Evolutionary conservation across 345 rosid genomes (phyloP), one percentile per base, ranked within the genome.

Genomic region (Aquilaria sinensis): DNA sequence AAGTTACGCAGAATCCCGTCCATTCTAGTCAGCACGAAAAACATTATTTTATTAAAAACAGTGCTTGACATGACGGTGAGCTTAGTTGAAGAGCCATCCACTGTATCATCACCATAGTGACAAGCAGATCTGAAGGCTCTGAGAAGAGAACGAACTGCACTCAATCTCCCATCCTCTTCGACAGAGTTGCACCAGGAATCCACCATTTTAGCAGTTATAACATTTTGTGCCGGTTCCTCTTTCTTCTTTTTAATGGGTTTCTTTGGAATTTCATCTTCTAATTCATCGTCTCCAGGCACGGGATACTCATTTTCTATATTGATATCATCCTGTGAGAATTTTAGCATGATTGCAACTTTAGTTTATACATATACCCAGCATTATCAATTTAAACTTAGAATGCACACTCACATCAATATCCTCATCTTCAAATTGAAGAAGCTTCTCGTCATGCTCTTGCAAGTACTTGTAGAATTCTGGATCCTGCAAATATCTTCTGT

Each of bases 91-190:
- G 88, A 71, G n/a, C 81, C 88, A 58, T 72, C 89, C 57, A 77
- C 96, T 0, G 76, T 73, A 68, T 94, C 99, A 80, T 90, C 97
- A 56, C 99, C 99, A 57, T 86, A 88, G 73, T 94, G 99, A 68
- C 96, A 90, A 10, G 99, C 97, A 61, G 80, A 81, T 80, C 97
- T 83, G 74, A 85, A 94, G 77, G 93, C 99, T 77, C 81, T 83
- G 85, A 88, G 60, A 57, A 94, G 83, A 65, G 88, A 80, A 64
- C 89, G 96, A 51, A 85, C 75, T 10, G 80, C 85, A 61, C 96
- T 81, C 66, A 90, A 62, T 74, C 80, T 87, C 2, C 80, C 76
- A 30, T 78, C 78, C 67, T 85, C 83, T 68, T 48, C 68, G 63
- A 85, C 84, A 58, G 86, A 68, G 29, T 74, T 70, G 66, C 88